Evolutionary conservation across 2,329 filamentous ascomycete species (phyloP).

Genomic region (Aspergillus fumigatiaffinis): DNA sequence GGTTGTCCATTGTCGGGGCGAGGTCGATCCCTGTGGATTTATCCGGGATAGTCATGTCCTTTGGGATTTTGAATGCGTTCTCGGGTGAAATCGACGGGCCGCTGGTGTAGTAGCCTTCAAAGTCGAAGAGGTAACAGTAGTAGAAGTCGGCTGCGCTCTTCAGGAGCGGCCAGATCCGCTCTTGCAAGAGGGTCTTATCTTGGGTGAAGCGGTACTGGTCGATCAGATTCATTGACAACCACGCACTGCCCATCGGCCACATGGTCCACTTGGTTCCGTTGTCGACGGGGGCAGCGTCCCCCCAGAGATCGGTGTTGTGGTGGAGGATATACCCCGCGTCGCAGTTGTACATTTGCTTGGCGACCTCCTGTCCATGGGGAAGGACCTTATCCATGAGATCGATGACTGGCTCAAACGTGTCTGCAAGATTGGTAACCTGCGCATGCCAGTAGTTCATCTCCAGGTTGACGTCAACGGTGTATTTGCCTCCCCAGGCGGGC

Average conservation of each 20-base stretch:
- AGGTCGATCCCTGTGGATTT: constrained; percentile 7
- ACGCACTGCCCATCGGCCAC: constrained; percentile 46
- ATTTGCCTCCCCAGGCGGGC: constrained; percentile 53
- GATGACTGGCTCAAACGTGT: constrained; percentile 40
- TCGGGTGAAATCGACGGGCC: constrained; percentile 18
- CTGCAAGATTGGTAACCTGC: constrained; percentile 49
- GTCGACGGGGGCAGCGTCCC: constrained; percentile 49
- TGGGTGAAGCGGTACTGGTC: constrained; percentile 54
- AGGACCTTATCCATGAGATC: constrained; percentile 35
- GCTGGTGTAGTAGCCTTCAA: constrained; percentile 7
- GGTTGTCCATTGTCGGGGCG: constrained; percentile 44
- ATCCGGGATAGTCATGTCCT: constrained; percentile 1
- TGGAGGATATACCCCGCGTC: constrained; percentile 52
- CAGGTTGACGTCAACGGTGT: constrained; percentile 57
- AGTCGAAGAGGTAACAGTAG: constrained; percentile 6
- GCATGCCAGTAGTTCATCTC: constrained; percentile 61
- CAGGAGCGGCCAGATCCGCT: constrained; percentile 12
- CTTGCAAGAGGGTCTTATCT: constrained; percentile 10
- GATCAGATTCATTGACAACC: constrained; percentile 57
- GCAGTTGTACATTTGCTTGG: constrained; percentile 47
- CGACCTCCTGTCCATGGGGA: constrained; percentile 46
- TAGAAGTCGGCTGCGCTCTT: constrained; percentile 9
- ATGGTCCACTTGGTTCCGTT: constrained; percentile 35
- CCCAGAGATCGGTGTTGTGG: constrained; percentile 56
- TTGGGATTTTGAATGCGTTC: constrained; percentile 11